Evolutionary conservation across 1,284 basidiomycete species (phyloP).

Genomic region (Somion occarium): DNA sequence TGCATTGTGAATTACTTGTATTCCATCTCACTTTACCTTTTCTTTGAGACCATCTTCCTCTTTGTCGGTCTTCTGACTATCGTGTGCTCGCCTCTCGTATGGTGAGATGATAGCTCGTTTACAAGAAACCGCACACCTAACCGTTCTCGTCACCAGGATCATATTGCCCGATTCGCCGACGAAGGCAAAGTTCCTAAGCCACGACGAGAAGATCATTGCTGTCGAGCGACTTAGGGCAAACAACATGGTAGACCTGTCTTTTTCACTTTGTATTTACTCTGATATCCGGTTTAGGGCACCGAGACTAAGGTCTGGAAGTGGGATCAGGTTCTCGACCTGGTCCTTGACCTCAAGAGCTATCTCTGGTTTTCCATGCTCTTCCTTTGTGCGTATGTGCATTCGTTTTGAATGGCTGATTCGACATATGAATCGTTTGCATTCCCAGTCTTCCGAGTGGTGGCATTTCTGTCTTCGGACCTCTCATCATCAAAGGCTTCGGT

Average conservation of each 20-base stretch:
- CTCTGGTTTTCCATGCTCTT: conserved; percentile 39
- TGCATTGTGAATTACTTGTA: neutral
- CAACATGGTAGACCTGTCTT: conserved; percentile 34
- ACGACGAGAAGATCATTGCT: conserved; percentile 39
- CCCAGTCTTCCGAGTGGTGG: conserved; percentile 36
- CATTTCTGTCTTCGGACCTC: conserved; percentile 37
- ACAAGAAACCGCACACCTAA: neutral
- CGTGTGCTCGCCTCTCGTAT: conserved; percentile 38
- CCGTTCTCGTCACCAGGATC: conserved; percentile 19
- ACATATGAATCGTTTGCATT: conserved; percentile 6
- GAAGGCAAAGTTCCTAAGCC: conserved; percentile 33
- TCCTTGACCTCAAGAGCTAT: conserved; percentile 40
- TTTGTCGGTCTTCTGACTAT: conserved; percentile 44
- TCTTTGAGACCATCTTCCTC: conserved; percentile 39
- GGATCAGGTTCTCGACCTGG: conserved; percentile 37
- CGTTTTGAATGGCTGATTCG: neutral
- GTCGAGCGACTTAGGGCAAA: conserved; percentile 38
- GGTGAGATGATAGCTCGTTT: conserved; percentile 22
- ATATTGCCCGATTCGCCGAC: conserved; percentile 37
- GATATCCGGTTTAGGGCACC: conserved; percentile 26
- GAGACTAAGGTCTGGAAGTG: conserved; percentile 43
- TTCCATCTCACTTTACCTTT: neutral
- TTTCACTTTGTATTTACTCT: neutral
- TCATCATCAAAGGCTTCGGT: conserved; percentile 37
- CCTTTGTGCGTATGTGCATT: conserved; percentile 29